Conservation (phyloP, 352 stramenopile species). For the Phytophthora megakarya region DNA sequence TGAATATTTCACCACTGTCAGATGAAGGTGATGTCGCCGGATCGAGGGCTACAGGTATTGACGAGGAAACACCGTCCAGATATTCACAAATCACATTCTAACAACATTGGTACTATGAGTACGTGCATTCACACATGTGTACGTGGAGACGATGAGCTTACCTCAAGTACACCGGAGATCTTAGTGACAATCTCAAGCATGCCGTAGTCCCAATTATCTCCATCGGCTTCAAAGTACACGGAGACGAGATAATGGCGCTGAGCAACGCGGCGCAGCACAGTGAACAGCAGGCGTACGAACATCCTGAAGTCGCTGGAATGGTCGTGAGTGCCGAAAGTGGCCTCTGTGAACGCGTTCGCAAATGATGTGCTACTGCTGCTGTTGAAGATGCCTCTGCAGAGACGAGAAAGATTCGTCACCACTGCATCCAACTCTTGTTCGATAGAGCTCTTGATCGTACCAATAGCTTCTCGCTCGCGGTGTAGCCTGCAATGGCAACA, state of each 20-base stretch:
- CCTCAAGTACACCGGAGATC: conserved; percentile 69
- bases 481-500: conserved; percentile 49
- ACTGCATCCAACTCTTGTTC: conserved; percentile 69
- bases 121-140: neutral
- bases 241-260: conserved; percentile 74
- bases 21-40: conserved; percentile 19
- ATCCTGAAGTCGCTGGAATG: conserved; percentile 71
- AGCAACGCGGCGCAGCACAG: conserved; percentile 66
- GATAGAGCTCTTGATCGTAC: conserved; percentile 72
- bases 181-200: conserved; percentile 71
- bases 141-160: conserved; percentile 17
- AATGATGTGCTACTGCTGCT: conserved; percentile 78
- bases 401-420: conserved; percentile 63
- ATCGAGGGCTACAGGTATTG: conserved; percentile 27
- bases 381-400: conserved; percentile 78
- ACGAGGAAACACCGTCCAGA: conserved; percentile 48
- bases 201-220: conserved; percentile 68
- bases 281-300: conserved; percentile 68
- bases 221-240: conserved; percentile 64
- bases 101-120: neutral
- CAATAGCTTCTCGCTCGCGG: conserved; percentile 76
- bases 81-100: conserved; percentile 72
- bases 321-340: conserved; percentile 69
- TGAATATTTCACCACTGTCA: conserved; percentile 50
- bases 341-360: conserved; percentile 75